phyloP scores from a whole-genome alignment of 2,329 filamentous ascomycete genomes.

The Penicillium frequentans region DNA sequence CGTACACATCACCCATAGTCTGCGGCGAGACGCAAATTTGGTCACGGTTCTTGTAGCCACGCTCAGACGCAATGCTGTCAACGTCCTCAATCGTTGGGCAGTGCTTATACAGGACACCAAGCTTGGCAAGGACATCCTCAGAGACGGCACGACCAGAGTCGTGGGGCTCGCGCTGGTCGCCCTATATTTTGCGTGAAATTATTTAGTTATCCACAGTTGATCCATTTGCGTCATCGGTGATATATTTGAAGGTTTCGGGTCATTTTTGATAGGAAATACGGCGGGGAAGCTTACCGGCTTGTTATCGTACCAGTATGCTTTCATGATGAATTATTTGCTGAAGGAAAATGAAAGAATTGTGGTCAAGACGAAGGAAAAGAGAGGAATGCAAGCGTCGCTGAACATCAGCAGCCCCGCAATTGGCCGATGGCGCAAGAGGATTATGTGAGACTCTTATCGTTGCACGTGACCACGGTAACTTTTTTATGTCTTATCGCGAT shows the following conservation, averaged over 20 bases:
- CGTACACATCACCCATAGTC: slow-evolving; percentile 82
- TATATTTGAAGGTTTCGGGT: neutral
- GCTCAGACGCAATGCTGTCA: slow-evolving; percentile 69
- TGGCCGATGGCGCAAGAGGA: slow-evolving; percentile 29
- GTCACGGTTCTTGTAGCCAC: slow-evolving; percentile 92
- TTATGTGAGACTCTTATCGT: slow-evolving; percentile 19
- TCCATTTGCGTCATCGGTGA: slow-evolving; percentile 8
- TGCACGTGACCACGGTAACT: slow-evolving; percentile 13
- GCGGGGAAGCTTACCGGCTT: slow-evolving; percentile 48
- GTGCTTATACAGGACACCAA: slow-evolving; percentile 80
- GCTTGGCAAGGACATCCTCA: slow-evolving; percentile 63
- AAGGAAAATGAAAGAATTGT: neutral
- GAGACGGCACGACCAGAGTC: slow-evolving; percentile 74
- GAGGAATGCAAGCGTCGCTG: slow-evolving; percentile 7
- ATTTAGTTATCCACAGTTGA: slow-evolving; percentile 8
- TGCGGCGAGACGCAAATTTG: slow-evolving; percentile 84
- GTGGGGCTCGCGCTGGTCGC: slow-evolving; percentile 89
- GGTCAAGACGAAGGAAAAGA: neutral
- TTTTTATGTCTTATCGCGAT: slow-evolving; percentile 23
- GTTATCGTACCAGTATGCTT: slow-evolving; percentile 72
- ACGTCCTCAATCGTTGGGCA: slow-evolving; percentile 66
- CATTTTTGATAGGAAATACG: neutral
- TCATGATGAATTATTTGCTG: slow-evolving; percentile 50
- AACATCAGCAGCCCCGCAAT: slow-evolving; percentile 32
- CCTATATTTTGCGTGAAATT: slow-evolving; percentile 52